Percentiles rank a stretch among this genome's conserved stretches.
phyloP scores from a whole-genome alignment of 345 rosid genomes.

The Dovyalis caffra region DNA sequence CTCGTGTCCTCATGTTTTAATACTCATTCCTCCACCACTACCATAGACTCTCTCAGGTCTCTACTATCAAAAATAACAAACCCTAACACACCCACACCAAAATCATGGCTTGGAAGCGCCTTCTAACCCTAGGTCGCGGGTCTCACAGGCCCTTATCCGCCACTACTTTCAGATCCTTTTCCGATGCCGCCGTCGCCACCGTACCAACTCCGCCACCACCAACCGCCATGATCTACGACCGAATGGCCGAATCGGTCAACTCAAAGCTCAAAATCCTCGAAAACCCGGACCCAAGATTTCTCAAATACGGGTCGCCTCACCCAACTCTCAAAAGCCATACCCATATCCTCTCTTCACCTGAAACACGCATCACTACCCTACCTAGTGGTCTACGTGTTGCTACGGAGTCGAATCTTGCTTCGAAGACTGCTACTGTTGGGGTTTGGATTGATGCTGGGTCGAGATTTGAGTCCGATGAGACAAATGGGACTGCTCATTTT shows the following conservation, averaged over 20 bases:
- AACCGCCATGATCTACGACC: constrained; percentile 74
- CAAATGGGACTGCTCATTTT: constrained; percentile 93
- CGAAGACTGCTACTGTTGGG: constrained; percentile 84
- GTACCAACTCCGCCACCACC: constrained; percentile 56
- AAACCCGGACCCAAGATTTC: constrained; percentile 83
- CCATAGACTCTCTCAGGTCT: not conserved
- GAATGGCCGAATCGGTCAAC: constrained; percentile 59
- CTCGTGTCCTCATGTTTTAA: not conserved
- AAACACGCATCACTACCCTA: constrained; percentile 86
- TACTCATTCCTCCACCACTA: not conserved
- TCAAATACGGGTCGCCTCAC: constrained; percentile 83
- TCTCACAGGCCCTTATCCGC: constrained; percentile 36
- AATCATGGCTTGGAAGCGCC: constrained; percentile 30
- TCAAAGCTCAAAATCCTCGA: constrained; percentile 63
- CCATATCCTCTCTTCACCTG: constrained; percentile 81
- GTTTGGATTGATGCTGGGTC: constrained; percentile 99
- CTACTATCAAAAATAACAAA: not conserved
- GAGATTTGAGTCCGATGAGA: constrained; percentile 78
- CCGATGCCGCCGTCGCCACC: constrained; percentile 39
- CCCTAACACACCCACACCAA: not conserved
- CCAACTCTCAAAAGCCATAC: constrained; percentile 63
- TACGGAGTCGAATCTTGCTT: constrained; percentile 77
- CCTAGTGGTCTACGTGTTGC: constrained; percentile 89
- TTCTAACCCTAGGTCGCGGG: constrained; percentile 56
- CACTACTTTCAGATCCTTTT: constrained; percentile 41